These are phyloP conservation scores for Rhododendron ferrugineum DNA, from an alignment of 148 eudicot genomes.

Conservation along the genomic window DNA sequence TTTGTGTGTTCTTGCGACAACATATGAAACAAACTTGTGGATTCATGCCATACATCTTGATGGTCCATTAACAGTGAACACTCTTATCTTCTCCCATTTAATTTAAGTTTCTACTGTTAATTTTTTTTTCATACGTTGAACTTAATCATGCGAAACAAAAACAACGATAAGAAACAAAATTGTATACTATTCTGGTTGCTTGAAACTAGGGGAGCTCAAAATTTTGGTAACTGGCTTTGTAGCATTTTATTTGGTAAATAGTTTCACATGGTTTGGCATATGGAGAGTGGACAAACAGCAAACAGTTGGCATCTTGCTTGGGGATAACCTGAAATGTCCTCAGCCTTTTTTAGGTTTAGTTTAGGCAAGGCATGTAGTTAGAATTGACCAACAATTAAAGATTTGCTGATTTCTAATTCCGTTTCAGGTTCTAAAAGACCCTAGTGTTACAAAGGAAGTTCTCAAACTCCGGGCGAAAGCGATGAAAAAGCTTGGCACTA, in stretches of 20 bases:
- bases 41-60: not conserved
- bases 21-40: not conserved
- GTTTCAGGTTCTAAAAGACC: constrained; percentile 70
- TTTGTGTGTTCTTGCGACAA: not conserved
- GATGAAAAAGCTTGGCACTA: constrained; percentile 78
- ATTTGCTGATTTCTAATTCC: not conserved
- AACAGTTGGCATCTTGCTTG: constrained; percentile 8
- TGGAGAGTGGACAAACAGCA: not conserved
- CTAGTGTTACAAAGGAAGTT: constrained; percentile 60
- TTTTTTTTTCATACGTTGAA: not conserved
- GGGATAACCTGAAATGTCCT: not conserved
- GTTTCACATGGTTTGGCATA: constrained; percentile 3
- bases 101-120: not conserved
- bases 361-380: not conserved
- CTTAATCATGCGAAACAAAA: not conserved
- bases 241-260: not conserved
- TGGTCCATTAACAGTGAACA: not conserved
- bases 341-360: not conserved
- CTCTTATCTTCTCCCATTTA: not conserved
- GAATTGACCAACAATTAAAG: not conserved
- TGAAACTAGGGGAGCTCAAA: not conserved
- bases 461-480: constrained; percentile 68
- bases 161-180: not conserved
- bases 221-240: not conserved
- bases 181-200: not conserved